Evolutionary conservation across 176 grass and related monocot species (phyloP).

Genomic region (Carex scoparia): DNA sequence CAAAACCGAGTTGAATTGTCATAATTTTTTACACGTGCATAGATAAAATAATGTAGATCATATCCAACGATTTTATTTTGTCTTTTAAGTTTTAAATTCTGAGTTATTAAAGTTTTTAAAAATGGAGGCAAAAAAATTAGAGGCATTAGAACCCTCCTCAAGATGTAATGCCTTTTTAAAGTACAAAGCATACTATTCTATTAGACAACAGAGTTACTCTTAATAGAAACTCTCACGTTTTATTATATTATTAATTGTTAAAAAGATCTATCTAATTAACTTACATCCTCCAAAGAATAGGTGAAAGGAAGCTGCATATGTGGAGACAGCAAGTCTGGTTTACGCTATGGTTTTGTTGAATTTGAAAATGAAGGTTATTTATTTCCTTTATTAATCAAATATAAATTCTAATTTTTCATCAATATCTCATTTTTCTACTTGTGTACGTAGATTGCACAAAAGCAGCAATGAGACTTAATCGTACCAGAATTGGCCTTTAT

Average conservation of each 20-base stretch:
- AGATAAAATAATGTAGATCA: too few species aligned
- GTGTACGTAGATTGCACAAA: not conserved
- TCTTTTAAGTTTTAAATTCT: too few species aligned
- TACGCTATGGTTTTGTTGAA: slow-evolving; percentile 14
- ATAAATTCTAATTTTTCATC: not conserved
- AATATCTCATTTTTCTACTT: not conserved
- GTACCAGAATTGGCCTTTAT: slow-evolving; percentile 18
- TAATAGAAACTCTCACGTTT: not conserved
- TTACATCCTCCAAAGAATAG: not conserved
- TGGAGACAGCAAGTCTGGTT: slow-evolving; percentile 6
- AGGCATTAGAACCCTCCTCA: too few species aligned
- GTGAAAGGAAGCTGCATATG: slow-evolving; percentile 11
- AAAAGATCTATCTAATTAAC: not conserved
- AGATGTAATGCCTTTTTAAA: not conserved
- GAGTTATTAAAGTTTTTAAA: too few species aligned
- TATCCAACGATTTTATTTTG: too few species aligned
- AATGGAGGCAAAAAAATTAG: too few species aligned
- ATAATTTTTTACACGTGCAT: too few species aligned
- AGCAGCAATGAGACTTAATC: not conserved
- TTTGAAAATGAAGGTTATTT: slow-evolving; percentile 12
- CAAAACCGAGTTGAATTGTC: too few species aligned
- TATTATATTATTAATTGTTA: not conserved
- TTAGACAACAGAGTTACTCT: not conserved
- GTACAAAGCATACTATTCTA: too few species aligned
- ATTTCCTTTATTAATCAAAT: not conserved